Evolutionary conservation across 208 protist genomes (phyloP).

Genomic region (Acanthamoeba castellanii): DNA sequence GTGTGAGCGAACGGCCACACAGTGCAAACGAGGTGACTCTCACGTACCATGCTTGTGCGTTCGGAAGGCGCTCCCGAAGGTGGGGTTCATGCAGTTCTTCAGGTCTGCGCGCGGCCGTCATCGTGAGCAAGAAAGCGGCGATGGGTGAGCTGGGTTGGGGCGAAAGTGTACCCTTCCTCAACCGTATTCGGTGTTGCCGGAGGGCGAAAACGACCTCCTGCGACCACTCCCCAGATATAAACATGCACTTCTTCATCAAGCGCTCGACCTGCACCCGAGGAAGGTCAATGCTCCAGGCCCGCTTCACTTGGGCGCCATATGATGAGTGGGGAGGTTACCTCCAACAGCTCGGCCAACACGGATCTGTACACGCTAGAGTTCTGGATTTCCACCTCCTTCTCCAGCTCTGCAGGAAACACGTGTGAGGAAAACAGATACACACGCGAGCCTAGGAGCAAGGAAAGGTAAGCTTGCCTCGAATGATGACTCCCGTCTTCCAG

Average conservation of each 20-base stretch:
- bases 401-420: conserved; percentile 48
- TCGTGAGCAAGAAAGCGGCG: too few species aligned
- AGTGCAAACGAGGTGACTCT: not conserved
- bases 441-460: not conserved
- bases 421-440: not conserved
- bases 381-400: conserved; percentile 81
- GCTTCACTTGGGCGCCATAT: not conserved
- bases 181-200: conserved; percentile 7
- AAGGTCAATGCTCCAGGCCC: not conserved
- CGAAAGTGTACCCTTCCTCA: not conserved
- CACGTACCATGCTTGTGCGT: conserved; percentile 58
- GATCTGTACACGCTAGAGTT: conserved; percentile 79
- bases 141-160: not conserved
- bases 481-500: conserved; percentile 81
- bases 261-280: not conserved
- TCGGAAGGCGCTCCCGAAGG: conserved; percentile 57
- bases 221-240: conserved; percentile 44
- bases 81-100: conserved; percentile 59
- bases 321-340: not conserved
- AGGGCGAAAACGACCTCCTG: conserved; percentile 50
- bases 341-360: conserved; percentile 41
- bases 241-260: conserved; percentile 43
- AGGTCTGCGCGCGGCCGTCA: not conserved
- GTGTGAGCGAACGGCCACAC: not conserved
- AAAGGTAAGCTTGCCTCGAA: conserved; percentile 11